Evolutionary conservation across 2,329 filamentous ascomycete genomes (phyloP).

Genomic region (Ceratocystis diversiconidia): DNA sequence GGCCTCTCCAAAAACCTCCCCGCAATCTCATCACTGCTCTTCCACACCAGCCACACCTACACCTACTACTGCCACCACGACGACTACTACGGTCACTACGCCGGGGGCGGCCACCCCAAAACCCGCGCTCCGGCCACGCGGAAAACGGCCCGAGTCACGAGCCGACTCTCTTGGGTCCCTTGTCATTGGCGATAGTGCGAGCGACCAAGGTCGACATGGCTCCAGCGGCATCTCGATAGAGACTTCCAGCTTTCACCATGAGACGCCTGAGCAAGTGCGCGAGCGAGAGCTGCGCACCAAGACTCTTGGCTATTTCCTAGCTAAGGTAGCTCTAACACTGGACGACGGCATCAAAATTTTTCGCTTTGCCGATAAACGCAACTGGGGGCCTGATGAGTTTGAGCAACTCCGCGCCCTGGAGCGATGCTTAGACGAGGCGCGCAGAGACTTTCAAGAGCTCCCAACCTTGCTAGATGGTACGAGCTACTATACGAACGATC

Average conservation of each 20-base stretch:
- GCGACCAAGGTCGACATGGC: not conserved
- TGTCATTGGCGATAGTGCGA: not conserved
- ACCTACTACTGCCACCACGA: not conserved
- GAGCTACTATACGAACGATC: constrained; percentile 43
- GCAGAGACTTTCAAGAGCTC: constrained; percentile 46
- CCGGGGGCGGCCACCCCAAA: not conserved
- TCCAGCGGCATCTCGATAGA: not conserved
- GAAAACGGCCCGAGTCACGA: constrained; percentile 14
- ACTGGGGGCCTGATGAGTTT: constrained; percentile 45
- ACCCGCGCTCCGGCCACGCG: constrained; percentile 11
- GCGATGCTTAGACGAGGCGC: constrained; percentile 42
- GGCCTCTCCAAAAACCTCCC: constrained; percentile 6
- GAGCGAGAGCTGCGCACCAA: constrained; percentile 28
- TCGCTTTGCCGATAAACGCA: constrained; percentile 42
- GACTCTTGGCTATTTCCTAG: constrained; percentile 44
- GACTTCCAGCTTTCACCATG: constrained; percentile 3
- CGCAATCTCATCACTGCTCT: not conserved
- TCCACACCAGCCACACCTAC: not conserved
- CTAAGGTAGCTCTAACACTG: constrained; percentile 41
- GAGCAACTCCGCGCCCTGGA: constrained; percentile 43
- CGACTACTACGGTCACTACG: not conserved
- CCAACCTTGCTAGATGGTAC: constrained; percentile 40
- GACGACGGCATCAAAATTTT: constrained; percentile 40
- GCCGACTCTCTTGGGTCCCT: constrained; percentile 10
- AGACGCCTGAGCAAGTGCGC: constrained; percentile 20